Conservation (phyloP, 1,284 basidiomycete species). For the Cryptococcus sp. region DNA sequence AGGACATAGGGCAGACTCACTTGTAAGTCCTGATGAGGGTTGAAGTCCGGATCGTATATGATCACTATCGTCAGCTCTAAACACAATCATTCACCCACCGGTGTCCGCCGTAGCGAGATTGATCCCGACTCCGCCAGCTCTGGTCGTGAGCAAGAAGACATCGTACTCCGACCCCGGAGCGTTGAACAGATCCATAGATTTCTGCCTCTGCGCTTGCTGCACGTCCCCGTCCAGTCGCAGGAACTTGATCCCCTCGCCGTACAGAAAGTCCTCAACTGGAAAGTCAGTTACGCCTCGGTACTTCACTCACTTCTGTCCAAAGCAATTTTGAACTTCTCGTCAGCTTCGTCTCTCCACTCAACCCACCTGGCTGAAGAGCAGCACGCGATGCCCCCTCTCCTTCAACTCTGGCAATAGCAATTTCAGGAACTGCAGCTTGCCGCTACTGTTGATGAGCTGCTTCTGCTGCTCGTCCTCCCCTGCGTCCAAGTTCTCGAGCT, state of each 20-base stretch:
- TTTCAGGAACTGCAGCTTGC: conserved; percentile 84
- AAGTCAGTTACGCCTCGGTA: conserved; percentile 1
- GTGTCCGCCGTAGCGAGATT: conserved; percentile 64
- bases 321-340: conserved; percentile 79
- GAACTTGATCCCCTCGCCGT: conserved; percentile 84
- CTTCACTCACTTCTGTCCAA: conserved; percentile 63
- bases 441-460: conserved; percentile 78
- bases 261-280: conserved; percentile 83
- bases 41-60: conserved; percentile 90
- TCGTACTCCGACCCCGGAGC: conserved; percentile 80
- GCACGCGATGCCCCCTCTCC: conserved; percentile 85
- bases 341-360: conserved; percentile 14
- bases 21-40: conserved; percentile 69
- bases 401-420: conserved; percentile 82
- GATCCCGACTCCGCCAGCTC: conserved; percentile 95
- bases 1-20: conserved; percentile 20
- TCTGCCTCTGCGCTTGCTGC: conserved; percentile 82
- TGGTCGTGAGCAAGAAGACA: conserved; percentile 87
- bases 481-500: conserved; percentile 75
- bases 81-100: conserved; percentile 39
- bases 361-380: conserved; percentile 93
- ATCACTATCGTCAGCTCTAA: conserved; percentile 63
- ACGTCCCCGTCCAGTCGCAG: conserved; percentile 90
- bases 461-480: conserved; percentile 67
- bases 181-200: conserved; percentile 93